Percentiles rank a stretch among this genome's conserved stretches.
Conservation (phyloP, 2,329 filamentous ascomycete species). For the Tolypocladium amazonense region DNA sequence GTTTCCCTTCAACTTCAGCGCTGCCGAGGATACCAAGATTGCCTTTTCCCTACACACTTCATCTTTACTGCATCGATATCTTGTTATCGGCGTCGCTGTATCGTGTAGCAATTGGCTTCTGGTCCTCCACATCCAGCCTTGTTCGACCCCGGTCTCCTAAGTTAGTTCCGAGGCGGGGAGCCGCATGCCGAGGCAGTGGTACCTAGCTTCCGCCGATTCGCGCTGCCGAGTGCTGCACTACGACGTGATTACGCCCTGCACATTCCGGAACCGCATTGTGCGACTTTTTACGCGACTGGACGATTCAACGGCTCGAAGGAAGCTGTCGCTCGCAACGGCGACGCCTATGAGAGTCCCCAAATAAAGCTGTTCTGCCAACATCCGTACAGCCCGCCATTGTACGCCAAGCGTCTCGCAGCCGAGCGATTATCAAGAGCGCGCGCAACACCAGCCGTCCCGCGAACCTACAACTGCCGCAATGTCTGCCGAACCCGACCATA, state of each 20-base stretch:
- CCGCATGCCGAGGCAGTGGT: background rate
- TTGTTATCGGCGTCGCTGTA: background rate
- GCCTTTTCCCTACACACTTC: background rate
- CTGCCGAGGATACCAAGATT: background rate
- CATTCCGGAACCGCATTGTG: background rate
- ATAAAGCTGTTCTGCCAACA: too few relatives aligned
- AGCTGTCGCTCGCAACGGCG: background rate
- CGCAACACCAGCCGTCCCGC: background rate
- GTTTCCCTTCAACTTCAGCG: background rate
- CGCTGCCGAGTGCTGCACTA: background rate
- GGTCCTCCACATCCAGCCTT: background rate
- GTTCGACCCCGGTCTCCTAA: background rate
- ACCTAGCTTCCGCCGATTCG: background rate
- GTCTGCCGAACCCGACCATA: slow-evolving; percentile 2
- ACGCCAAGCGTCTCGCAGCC: background rate
- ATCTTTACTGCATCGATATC: background rate
- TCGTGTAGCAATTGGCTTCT: background rate
- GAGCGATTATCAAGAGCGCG: background rate
- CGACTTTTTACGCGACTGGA: background rate
- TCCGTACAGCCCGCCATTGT: background rate
- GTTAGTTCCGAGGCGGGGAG: background rate
- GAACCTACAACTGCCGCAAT: background rate
- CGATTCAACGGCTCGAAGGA: background rate
- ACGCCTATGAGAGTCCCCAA: background rate
- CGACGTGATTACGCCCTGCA: background rate